Conservation (phyloP, 2,329 filamentous ascomycete genomes). For the Hypomyces rosellus region DNA sequence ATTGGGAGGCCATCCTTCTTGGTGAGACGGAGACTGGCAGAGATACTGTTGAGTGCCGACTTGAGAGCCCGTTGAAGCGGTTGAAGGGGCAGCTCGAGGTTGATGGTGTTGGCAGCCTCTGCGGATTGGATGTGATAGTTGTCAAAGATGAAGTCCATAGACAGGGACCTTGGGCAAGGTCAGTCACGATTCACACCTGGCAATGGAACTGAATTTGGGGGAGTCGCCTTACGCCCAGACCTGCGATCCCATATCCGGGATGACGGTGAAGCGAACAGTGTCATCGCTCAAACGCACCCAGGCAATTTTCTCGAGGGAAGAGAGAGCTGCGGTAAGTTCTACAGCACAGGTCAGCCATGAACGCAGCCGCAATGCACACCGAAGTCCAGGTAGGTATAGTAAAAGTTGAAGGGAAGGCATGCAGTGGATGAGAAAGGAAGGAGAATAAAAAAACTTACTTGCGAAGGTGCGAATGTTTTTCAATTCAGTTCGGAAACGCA, state of each 20-base stretch:
- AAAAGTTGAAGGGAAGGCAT: too few species aligned
- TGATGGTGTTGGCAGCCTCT: slow-evolving; percentile 79
- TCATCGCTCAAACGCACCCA: slow-evolving; percentile 88
- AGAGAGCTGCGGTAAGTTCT: slow-evolving; percentile 60
- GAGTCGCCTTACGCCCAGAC: slow-evolving; percentile 74
- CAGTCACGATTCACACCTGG: neutral
- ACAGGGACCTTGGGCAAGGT: slow-evolving; percentile 42
- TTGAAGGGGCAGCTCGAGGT: slow-evolving; percentile 87
- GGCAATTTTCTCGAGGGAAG: slow-evolving; percentile 70
- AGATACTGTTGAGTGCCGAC: slow-evolving; percentile 74
- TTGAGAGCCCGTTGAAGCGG: slow-evolving; percentile 86
- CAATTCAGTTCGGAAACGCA: slow-evolving; percentile 62
- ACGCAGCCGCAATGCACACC: too few species aligned
- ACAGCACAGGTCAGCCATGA: neutral
- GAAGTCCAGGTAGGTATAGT: neutral
- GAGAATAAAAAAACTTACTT: slow-evolving; percentile 36
- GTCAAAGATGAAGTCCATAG: slow-evolving; percentile 81
- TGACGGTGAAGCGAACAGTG: slow-evolving; percentile 86
- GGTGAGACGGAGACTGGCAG: slow-evolving; percentile 80
- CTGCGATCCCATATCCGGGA: slow-evolving; percentile 89
- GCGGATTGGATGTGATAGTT: slow-evolving; percentile 81
- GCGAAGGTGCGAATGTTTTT: slow-evolving; percentile 61
- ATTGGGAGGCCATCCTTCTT: slow-evolving; percentile 87
- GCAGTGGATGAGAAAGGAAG: too few species aligned
- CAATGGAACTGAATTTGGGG: slow-evolving; percentile 5